These are phyloP conservation scores for Paralagenidium karlingii DNA, from an alignment of 352 stramenopile species.

Conservation along the genomic window DNA sequence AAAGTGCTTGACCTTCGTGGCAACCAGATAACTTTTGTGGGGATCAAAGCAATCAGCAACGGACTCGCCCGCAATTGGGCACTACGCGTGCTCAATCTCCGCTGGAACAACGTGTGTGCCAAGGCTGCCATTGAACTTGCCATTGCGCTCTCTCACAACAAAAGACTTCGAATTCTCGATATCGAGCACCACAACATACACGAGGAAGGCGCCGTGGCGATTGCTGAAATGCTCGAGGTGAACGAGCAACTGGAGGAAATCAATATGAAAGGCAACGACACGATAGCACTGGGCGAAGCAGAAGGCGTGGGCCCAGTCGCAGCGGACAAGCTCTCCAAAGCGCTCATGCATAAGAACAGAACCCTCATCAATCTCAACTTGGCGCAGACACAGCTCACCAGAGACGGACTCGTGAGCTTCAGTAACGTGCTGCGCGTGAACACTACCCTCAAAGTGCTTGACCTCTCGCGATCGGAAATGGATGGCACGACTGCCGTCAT, in stretches of 20 bases:
- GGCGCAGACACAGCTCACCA: constrained; percentile 43
- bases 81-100: constrained; percentile 50
- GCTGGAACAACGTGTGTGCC: constrained; percentile 53
- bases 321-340: constrained; percentile 23
- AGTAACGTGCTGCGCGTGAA: constrained; percentile 41
- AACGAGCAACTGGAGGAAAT: constrained; percentile 41
- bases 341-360: constrained; percentile 25
- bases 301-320: constrained; percentile 33
- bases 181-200: constrained; percentile 72
- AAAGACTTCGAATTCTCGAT: constrained; percentile 43
- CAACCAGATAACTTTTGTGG: constrained; percentile 34
- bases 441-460: constrained; percentile 27
- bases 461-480: constrained; percentile 46
- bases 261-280: constrained; percentile 55
- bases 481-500: constrained; percentile 34
- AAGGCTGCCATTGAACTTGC: constrained; percentile 42
- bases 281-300: constrained; percentile 25
- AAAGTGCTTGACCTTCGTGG: constrained; percentile 51
- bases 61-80: constrained; percentile 38
- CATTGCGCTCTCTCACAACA: constrained; percentile 31
- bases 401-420: constrained; percentile 37
- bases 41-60: constrained; percentile 34
- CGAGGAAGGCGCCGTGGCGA: constrained; percentile 24
- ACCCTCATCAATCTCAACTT: constrained; percentile 39
- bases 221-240: constrained; percentile 40